These are phyloP conservation scores for Phytophthora citricola DNA, from an alignment of 352 stramenopile genomes.

Conservation along the genomic window DNA sequence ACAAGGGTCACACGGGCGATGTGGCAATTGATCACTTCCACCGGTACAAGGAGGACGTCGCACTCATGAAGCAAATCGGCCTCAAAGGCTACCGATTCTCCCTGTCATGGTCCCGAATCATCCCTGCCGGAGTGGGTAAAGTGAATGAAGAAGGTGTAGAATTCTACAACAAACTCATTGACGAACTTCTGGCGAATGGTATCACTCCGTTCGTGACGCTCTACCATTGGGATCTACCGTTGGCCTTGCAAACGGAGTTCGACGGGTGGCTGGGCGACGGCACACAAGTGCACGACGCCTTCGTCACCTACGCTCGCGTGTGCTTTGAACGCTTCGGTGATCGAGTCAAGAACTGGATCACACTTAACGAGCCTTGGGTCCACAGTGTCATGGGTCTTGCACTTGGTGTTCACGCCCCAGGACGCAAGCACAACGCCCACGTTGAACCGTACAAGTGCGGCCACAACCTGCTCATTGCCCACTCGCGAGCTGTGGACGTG, in stretches of 20 bases:
- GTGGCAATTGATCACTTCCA: slow-evolving; percentile 93
- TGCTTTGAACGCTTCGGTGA: slow-evolving; percentile 93
- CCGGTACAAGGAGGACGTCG: slow-evolving; percentile 89
- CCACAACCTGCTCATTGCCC: slow-evolving; percentile 91
- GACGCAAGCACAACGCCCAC: slow-evolving; percentile 48
- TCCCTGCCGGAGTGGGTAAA: slow-evolving; percentile 76
- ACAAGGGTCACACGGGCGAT: slow-evolving; percentile 83
- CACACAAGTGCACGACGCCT: slow-evolving; percentile 60
- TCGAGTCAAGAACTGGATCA: slow-evolving; percentile 94
- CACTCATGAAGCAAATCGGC: slow-evolving; percentile 91
- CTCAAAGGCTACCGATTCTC: slow-evolving; percentile 93
- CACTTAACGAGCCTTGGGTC: slow-evolving; percentile 93
- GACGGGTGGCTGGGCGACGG: slow-evolving; percentile 64
- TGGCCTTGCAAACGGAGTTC: slow-evolving; percentile 83
- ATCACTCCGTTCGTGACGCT: slow-evolving; percentile 94
- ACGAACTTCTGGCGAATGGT: slow-evolving; percentile 78
- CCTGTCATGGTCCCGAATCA: slow-evolving; percentile 93
- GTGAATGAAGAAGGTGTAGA: slow-evolving; percentile 88
- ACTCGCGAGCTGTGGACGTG: slow-evolving; percentile 85
- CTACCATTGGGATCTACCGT: slow-evolving; percentile 97
- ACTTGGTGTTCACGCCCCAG: slow-evolving; percentile 86
- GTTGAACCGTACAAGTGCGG: slow-evolving; percentile 85
- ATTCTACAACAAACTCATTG: slow-evolving; percentile 93
- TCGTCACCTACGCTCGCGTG: slow-evolving; percentile 88
- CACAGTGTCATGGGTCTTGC: slow-evolving; percentile 88